Evolutionary conservation across 2,329 filamentous ascomycete species (phyloP).

Genomic region (Byssochlamys sp.): DNA sequence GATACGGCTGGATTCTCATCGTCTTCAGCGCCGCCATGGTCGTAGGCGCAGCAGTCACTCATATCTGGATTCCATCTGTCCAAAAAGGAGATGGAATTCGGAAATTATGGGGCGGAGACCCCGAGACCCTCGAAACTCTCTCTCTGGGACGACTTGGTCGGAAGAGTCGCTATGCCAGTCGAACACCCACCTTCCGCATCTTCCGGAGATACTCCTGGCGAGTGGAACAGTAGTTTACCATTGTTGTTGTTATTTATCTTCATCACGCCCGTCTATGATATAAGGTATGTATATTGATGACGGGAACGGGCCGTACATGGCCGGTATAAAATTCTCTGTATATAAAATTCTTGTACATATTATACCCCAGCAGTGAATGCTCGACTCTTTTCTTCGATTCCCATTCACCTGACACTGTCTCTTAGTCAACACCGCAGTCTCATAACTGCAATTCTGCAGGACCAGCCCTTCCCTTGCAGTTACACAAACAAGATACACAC

Average conservation of each 20-base stretch:
- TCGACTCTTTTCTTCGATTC: neutral
- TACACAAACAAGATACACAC: no score
- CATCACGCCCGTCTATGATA: neutral
- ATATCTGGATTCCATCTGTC: constrained; percentile 33
- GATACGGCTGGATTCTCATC: constrained; percentile 32
- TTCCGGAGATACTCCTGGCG: neutral
- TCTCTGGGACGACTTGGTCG: constrained; percentile 28
- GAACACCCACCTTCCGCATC: constrained; percentile 3
- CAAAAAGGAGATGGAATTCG: constrained; percentile 19
- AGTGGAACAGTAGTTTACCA: neutral
- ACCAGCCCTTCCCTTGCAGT: no score
- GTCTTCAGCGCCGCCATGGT: constrained; percentile 36
- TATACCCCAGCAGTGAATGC: neutral
- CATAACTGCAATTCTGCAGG: no score
- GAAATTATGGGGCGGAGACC: constrained; percentile 26
- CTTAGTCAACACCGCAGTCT: no score
- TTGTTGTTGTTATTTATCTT: neutral
- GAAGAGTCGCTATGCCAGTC: constrained; percentile 25
- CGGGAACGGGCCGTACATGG: neutral
- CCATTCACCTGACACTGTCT: neutral
- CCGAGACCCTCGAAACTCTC: constrained; percentile 31
- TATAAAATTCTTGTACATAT: neutral
- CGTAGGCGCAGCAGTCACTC: constrained; percentile 30
- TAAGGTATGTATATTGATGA: neutral
- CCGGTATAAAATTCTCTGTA: neutral